Percentiles rank a stretch among this genome's conserved stretches.
phyloP scores from a whole-genome alignment of 192 early-diverging fungal genomes.

The Podila verticillata region DNA sequence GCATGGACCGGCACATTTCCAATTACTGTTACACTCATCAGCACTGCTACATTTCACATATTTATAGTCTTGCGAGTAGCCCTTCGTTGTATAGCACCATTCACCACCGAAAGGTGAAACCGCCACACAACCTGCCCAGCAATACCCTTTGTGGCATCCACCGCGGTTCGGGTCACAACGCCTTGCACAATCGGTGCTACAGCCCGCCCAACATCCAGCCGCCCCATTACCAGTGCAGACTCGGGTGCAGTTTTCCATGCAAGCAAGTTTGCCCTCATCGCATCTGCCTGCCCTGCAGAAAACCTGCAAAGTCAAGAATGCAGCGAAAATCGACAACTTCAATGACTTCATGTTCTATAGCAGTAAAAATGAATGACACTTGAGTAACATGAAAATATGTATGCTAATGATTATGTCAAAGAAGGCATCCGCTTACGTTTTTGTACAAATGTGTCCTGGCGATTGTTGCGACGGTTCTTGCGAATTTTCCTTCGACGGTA shows the following conservation, averaged over 20 bases:
- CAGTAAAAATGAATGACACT: neutral
- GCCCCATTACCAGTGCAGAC: neutral
- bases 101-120: neutral
- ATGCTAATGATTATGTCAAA: neutral
- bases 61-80: neutral
- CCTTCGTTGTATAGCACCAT: conserved; percentile 1
- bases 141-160: neutral
- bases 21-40: neutral
- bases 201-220: neutral
- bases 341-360: neutral
- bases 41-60: neutral
- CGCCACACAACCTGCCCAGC: neutral
- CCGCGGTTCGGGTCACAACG: neutral
- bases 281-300: neutral
- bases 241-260: neutral
- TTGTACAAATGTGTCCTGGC: too few relatives aligned
- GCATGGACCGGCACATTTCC: neutral
- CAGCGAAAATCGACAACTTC: neutral
- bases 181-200: neutral
- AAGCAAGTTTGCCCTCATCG: neutral
- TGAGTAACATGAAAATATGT: neutral
- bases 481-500: too few relatives aligned
- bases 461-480: too few relatives aligned
- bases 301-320: conserved; percentile 1
- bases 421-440: too few relatives aligned